Conservation (phyloP, 2,329 filamentous ascomycete species). For the Alternaria rosae region DNA sequence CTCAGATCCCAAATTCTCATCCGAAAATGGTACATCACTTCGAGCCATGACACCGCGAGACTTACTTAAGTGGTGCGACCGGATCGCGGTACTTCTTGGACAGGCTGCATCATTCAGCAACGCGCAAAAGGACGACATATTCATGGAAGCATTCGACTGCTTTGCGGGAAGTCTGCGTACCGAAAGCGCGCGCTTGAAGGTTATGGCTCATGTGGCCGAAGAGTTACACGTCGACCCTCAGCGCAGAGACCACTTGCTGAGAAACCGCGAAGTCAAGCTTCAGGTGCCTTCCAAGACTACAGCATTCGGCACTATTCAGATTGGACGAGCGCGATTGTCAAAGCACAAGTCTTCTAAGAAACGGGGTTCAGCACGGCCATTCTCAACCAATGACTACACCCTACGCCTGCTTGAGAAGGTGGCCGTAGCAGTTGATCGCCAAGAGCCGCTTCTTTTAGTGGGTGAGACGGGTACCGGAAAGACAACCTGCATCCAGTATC, state of each 20-base stretch:
- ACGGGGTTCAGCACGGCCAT: conserved; percentile 59
- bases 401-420: conserved; percentile 88
- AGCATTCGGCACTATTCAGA: conserved; percentile 38
- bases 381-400: conserved; percentile 88
- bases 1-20: conserved; percentile 56
- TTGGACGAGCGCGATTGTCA: conserved; percentile 56
- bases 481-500: conserved; percentile 92
- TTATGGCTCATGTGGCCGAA: conserved; percentile 78
- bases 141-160: conserved; percentile 91
- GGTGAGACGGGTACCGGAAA: conserved; percentile 99
- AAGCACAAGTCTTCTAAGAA: conserved; percentile 54
- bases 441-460: conserved; percentile 93
- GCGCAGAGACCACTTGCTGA: conserved; percentile 78
- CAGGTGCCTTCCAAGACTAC: conserved; percentile 50
- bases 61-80: conserved; percentile 88
- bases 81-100: conserved; percentile 72
- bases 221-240: conserved; percentile 87
- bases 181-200: conserved; percentile 63
- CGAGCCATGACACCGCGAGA: conserved; percentile 76
- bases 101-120: conserved; percentile 69
- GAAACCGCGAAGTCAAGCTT: conserved; percentile 72
- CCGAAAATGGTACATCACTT: conserved; percentile 63
- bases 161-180: conserved; percentile 84
- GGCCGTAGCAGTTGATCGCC: conserved; percentile 78
- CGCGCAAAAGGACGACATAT: conserved; percentile 82